A percentile compares a stretch with the other conserved stretches of the same genome.
Evolutionary conservation across 2,329 filamentous ascomycete genomes (phyloP).

Genomic region (Kalmusia sp.): DNA sequence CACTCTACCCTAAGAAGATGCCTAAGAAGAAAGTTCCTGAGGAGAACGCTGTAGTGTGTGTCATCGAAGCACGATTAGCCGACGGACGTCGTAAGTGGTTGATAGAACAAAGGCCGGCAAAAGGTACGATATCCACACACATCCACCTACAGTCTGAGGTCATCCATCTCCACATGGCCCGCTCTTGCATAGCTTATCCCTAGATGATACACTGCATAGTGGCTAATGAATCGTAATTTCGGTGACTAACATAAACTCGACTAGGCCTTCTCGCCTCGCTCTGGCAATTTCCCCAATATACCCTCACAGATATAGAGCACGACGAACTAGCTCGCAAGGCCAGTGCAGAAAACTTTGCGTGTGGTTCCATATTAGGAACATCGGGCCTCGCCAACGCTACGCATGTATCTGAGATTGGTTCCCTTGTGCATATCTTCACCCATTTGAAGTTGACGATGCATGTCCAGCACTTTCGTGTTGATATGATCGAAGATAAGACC

Average conservation of each 20-base stretch:
- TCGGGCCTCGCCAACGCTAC: slow-evolving; percentile 16
- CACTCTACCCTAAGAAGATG: slow-evolving; percentile 44
- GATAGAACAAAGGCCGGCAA: slow-evolving; percentile 45
- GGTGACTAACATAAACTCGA: no score
- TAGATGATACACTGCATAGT: no score
- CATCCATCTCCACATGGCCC: no score
- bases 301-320: slow-evolving; percentile 23
- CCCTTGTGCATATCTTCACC: slow-evolving; percentile 44
- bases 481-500: slow-evolving; percentile 19
- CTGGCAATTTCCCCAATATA: slow-evolving; percentile 43
- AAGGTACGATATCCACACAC: slow-evolving; percentile 34
- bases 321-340: slow-evolving; percentile 30
- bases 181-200: no score
- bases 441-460: slow-evolving; percentile 47
- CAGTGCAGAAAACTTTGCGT: slow-evolving; percentile 29
- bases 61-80: slow-evolving; percentile 28
- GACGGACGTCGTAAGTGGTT: slow-evolving; percentile 34
- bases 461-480: slow-evolving; percentile 29
- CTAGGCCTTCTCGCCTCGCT: slow-evolving; percentile 37
- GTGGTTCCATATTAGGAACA: slow-evolving; percentile 17
- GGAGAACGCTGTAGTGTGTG: slow-evolving; percentile 41
- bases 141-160: no score
- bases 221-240: no score
- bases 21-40: slow-evolving; percentile 44
- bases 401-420: slow-evolving; percentile 29